Evolutionary conservation across 768 basidiomycete genomes (phyloP), one percentile per base, ranked within the genome.

Genomic region (Dendrothele bispora): DNA sequence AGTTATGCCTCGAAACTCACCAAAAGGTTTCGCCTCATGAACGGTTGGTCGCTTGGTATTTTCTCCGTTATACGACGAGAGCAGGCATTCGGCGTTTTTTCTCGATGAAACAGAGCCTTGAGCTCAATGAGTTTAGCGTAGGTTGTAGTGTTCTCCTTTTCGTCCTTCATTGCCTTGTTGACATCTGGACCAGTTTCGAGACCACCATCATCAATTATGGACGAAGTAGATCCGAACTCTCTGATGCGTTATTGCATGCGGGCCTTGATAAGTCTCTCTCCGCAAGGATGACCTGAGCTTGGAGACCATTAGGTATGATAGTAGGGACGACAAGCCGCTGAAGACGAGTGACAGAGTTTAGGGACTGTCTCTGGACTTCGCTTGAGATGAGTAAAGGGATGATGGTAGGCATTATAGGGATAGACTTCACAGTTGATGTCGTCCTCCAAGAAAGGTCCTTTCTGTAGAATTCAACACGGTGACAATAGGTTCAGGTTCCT

Each of bases 41-140:
- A n/a, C n/a, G n/a, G n/a, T n/a, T n/a, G n/a, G n/a, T n/a, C n/a
- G n/a, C n/a, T n/a, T n/a, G n/a, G n/a, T n/a, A n/a, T n/a, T n/a
- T n/a, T n/a, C n/a, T n/a, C 15, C 88, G 85, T 58, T 94, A 87
- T 5, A 95, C 86, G 20, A 98, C 82, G 46, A 85, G 78, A 7
- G 91, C 87, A 6, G 95, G 84, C 62, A 97, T 74, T 18, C 81
- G 72, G n/a, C 89, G 83, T 58, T 99, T 97, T 61, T 94, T 95
- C 50, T 95, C 91, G 21, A 95, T 78, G 20, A 98, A 77, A 8
- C 85, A 82, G 7, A 99, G 84, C 81, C 63, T 95, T 97, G 62
- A 98, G 84, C 68, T 98, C 97, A 51, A 98, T 97, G 46, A 94
- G 69, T n/a, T n/a, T n/a, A n/a, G n/a, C n/a, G n/a, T n/a, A n/a